Conservation (phyloP, 2,329 filamentous ascomycete species). For the Nemania sp. region DNA sequence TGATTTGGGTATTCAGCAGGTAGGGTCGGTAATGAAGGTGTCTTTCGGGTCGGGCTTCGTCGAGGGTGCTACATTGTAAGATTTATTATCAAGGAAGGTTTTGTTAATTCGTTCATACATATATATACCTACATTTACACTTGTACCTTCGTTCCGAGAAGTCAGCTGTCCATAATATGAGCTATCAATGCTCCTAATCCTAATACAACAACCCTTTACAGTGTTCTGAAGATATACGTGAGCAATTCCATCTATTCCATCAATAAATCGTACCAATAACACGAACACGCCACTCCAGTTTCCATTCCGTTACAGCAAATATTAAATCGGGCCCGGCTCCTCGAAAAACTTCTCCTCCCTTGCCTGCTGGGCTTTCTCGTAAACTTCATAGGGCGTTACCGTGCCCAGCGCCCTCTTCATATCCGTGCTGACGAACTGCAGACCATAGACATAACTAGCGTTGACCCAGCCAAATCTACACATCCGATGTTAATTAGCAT, state of each 20-base stretch:
- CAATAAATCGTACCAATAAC: too few species aligned
- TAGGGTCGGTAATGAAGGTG: neutral
- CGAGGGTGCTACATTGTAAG: too few species aligned
- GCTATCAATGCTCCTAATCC: neutral
- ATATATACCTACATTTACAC: neutral
- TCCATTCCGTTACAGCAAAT: neutral
- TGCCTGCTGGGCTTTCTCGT: constrained; percentile 67
- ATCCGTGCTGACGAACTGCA: constrained; percentile 85
- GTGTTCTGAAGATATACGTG: neutral
- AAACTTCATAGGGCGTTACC: constrained; percentile 83
- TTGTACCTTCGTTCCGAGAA: neutral
- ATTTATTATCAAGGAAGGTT: too few species aligned
- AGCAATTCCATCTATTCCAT: constrained; percentile 8
- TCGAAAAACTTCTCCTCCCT: constrained; percentile 56
- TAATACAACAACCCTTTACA: neutral
- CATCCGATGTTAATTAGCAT: constrained; percentile 15
- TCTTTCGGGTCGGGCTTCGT: neutral
- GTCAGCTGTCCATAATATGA: neutral
- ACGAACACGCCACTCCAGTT: too few species aligned
- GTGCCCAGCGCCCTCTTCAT: constrained; percentile 87
- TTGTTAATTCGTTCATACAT: too few species aligned
- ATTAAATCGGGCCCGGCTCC: constrained; percentile 27
- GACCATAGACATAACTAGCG: constrained; percentile 91
- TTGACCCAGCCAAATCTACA: constrained; percentile 97
- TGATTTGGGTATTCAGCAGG: constrained; percentile 6